A percentile compares a stretch with the other conserved stretches of the same genome.
Evolutionary conservation across 306 rosid species (phyloP).

Genomic region (Hylodesmum podocarpum): DNA sequence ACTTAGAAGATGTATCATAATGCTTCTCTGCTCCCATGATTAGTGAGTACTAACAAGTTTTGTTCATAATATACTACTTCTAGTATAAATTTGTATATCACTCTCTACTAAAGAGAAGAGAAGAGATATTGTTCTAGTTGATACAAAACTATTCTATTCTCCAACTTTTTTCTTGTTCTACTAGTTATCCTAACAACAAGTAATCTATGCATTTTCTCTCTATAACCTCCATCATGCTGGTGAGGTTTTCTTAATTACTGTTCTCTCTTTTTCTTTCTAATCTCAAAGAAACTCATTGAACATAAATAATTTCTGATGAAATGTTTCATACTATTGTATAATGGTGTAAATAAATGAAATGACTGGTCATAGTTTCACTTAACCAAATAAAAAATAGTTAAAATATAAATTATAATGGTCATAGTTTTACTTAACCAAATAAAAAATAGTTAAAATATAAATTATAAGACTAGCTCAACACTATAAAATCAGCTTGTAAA

Average conservation of each 20-base stretch:
- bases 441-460: no score
- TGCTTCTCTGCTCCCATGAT: slow-evolving; percentile 46
- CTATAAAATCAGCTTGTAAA: no score
- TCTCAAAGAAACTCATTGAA: slow-evolving; percentile 6
- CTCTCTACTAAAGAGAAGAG: slow-evolving; percentile 12
- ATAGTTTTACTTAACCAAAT: no score
- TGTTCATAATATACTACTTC: not conserved
- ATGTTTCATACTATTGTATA: not conserved
- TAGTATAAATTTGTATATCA: slow-evolving; percentile 11
- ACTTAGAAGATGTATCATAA: slow-evolving; percentile 51
- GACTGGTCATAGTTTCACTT: not conserved
- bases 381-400: no score
- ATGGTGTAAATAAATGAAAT: not conserved
- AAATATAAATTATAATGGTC: no score
- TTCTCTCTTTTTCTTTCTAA: not conserved
- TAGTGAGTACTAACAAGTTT: slow-evolving; percentile 13
- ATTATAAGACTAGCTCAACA: no score
- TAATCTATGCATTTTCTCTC: not conserved
- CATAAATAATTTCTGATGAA: not conserved
- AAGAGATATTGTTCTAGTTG: slow-evolving; percentile 8
- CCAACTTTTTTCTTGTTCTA: not conserved
- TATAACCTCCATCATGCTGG: not conserved
- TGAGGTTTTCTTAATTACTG: slow-evolving; percentile 5
- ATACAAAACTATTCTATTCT: not conserved
- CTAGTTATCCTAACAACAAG: not conserved